These are phyloP conservation scores for Penicillium sumatraense DNA, from an alignment of 2,329 filamentous ascomycete species.

Conservation along the genomic window DNA sequence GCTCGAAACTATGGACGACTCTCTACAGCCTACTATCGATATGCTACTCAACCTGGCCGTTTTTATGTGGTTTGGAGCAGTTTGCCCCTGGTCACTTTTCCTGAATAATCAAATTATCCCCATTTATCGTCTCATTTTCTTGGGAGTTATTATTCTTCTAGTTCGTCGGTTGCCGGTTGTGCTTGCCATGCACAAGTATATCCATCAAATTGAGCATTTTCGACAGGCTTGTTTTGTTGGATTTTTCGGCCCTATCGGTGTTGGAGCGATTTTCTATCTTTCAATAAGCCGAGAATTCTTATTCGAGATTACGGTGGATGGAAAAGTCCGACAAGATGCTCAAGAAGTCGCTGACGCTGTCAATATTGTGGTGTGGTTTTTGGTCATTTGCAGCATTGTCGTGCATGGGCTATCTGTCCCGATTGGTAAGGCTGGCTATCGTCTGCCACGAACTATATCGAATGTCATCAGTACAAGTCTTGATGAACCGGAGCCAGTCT, in stretches of 20 bases:
- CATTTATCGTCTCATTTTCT: constrained; percentile 70
- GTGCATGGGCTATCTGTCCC: constrained; percentile 85
- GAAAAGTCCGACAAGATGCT: constrained; percentile 68
- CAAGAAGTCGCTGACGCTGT: constrained; percentile 67
- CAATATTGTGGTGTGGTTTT: constrained; percentile 80
- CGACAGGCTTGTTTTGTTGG: constrained; percentile 83
- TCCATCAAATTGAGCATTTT: constrained; percentile 76
- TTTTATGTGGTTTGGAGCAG: constrained; percentile 89
- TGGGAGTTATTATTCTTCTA: constrained; percentile 77
- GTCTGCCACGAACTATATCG: constrained; percentile 51
- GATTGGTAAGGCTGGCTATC: constrained; percentile 56
- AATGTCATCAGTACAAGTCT: constrained; percentile 48
- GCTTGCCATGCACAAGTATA: constrained; percentile 71
- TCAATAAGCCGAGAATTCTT: constrained; percentile 81
- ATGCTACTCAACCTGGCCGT: constrained; percentile 89
- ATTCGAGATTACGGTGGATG: constrained; percentile 60
- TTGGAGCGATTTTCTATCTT: constrained; percentile 88
- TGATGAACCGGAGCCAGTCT: constrained; percentile 34
- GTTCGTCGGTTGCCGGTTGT: constrained; percentile 79
- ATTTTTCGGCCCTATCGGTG: constrained; percentile 91
- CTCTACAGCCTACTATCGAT: constrained; percentile 90
- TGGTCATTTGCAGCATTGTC: constrained; percentile 80
- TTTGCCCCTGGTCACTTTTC: constrained; percentile 80
- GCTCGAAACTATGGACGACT: constrained; percentile 84
- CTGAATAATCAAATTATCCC: constrained; percentile 70